phyloP scores from a whole-genome alignment of 441 rosid species.

The Pelargonium fulgidum region DNA sequence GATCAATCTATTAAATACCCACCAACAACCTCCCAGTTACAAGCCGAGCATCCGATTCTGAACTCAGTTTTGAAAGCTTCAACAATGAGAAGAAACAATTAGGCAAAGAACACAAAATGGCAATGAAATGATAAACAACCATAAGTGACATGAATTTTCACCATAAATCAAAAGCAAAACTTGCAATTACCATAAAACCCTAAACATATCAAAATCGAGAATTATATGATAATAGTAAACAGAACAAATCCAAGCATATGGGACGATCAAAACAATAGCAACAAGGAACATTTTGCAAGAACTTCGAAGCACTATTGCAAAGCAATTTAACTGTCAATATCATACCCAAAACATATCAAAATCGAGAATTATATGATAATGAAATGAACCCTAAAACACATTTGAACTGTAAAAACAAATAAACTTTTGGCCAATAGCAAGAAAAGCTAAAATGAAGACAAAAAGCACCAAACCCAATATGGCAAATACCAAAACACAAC shows the following conservation, averaged over 20 bases:
- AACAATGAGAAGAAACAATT: neutral
- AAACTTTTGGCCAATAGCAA: neutral
- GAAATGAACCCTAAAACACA: neutral
- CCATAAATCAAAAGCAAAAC: neutral
- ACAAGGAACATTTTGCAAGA: too few relatives aligned
- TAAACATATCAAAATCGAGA: too few relatives aligned
- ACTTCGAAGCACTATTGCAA: too few relatives aligned
- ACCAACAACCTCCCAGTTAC: slow-evolving; percentile 13
- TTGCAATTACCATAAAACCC: neutral
- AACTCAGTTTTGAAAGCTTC: slow-evolving; percentile 13
- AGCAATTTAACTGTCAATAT: too few relatives aligned
- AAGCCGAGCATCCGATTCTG: slow-evolving; percentile 20
- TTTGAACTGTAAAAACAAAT: neutral
- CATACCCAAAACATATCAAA: neutral
- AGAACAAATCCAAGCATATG: neutral
- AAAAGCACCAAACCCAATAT: neutral
- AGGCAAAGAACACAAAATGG: neutral
- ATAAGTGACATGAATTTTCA: too few relatives aligned
- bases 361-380: neutral
- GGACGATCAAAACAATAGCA: too few relatives aligned
- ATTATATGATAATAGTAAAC: neutral
- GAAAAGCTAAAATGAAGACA: neutral
- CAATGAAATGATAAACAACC: too few relatives aligned
- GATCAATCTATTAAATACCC: slow-evolving; percentile 12
- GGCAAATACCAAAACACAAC: neutral